Conservation (phyloP, 371 early-diverging fungal genomes). For the Thermomucor indicae-seudaticae region DNA sequence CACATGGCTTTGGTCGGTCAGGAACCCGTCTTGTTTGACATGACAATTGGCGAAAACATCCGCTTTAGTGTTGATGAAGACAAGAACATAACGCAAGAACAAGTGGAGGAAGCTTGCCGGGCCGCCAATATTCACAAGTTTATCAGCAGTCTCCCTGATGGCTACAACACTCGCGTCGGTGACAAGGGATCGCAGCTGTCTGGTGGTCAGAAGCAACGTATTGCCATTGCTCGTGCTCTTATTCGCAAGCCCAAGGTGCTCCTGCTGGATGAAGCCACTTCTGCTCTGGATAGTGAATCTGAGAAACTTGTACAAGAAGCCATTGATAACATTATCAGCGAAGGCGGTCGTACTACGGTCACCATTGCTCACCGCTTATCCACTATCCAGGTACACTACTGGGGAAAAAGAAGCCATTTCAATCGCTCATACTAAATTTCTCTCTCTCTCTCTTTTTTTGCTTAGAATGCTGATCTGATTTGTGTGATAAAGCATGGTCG, state of each 20-base stretch:
- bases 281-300: conserved; percentile 83
- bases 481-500: conserved; percentile 64
- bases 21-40: conserved; percentile 80
- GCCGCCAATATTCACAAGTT: conserved; percentile 78
- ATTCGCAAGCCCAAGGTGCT: conserved; percentile 84
- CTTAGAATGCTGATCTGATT: conserved; percentile 78
- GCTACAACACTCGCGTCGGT: conserved; percentile 78
- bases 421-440: too few relatives aligned
- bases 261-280: conserved; percentile 95
- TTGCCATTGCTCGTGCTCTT: conserved; percentile 52
- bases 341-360: conserved; percentile 58
- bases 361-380: conserved; percentile 71
- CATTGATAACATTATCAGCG: conserved; percentile 64
- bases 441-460: conserved; percentile 59
- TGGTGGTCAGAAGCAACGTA: conserved; percentile 30
- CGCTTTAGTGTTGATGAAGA: conserved; percentile 54
- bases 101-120: conserved; percentile 55
- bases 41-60: conserved; percentile 79
- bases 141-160: conserved; percentile 59
- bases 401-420: too few relatives aligned
- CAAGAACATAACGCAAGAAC: conserved; percentile 43
- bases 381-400: conserved; percentile 54
- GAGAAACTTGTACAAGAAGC: conserved; percentile 89
- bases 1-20: conserved; percentile 84
- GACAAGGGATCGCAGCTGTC: conserved; percentile 62